A percentile compares a stretch with the other conserved stretches of the same genome.
Evolutionary conservation across 345 rosid genomes (phyloP).

Genomic region (Garcia nutans): DNA sequence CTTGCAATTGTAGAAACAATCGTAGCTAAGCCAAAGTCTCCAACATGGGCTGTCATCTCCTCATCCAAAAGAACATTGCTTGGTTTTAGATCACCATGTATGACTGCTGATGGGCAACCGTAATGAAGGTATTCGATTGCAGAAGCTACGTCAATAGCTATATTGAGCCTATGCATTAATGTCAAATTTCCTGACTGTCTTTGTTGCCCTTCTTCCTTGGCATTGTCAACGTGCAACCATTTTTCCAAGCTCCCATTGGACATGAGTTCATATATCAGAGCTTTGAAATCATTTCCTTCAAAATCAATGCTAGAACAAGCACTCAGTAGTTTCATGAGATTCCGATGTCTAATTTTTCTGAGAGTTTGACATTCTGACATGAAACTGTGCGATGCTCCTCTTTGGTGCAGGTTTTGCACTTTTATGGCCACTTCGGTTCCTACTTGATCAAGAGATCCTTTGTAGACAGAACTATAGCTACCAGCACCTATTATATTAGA

Average conservation of each 20-base stretch:
- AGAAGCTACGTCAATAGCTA: slow-evolving; percentile 8
- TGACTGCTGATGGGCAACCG: neutral
- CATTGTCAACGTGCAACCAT: too few relatives aligned
- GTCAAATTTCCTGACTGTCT: neutral
- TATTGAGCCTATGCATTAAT: neutral
- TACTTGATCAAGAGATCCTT: neutral
- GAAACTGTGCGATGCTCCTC: slow-evolving; percentile 4
- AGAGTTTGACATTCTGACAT: slow-evolving; percentile 6
- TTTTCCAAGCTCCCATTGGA: too few relatives aligned
- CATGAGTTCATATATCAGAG: too few relatives aligned
- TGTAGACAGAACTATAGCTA: slow-evolving; percentile 2
- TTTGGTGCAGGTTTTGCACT: neutral
- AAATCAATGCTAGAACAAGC: too few relatives aligned
- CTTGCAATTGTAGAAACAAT: neutral
- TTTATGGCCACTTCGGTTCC: too few relatives aligned
- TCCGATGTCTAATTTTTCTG: neutral
- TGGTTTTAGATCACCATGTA: slow-evolving; percentile 26
- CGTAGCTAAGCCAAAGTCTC: slow-evolving; percentile 24
- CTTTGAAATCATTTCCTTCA: too few relatives aligned
- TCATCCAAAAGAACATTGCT: slow-evolving; percentile 21
- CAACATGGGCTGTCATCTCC: slow-evolving; percentile 19
- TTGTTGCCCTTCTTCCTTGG: neutral
- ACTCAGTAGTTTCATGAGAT: slow-evolving; percentile 8
- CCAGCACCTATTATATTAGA: slow-evolving; percentile 7
- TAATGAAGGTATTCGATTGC: slow-evolving; percentile 4